Percentiles rank a stretch among this genome's conserved stretches.
Conservation (phyloP, 768 basidiomycete genomes). For the Candolleomyces aberdarensis region DNA sequence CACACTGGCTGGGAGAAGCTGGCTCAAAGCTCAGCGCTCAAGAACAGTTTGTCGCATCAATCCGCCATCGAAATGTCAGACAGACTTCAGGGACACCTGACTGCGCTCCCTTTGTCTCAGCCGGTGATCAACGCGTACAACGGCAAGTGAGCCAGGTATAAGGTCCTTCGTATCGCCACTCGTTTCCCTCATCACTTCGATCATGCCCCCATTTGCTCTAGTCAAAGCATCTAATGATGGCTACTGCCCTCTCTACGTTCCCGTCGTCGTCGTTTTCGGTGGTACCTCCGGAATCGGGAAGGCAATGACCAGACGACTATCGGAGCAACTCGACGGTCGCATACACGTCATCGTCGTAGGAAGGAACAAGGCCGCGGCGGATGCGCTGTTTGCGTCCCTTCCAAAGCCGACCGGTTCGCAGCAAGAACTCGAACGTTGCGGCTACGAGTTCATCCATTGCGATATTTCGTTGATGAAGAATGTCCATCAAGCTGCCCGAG, state of each 20-base stretch:
- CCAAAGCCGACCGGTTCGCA: slow-evolving; percentile 17
- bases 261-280: slow-evolving; percentile 24
- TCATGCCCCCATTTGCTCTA: slow-evolving; percentile 12
- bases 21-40: no score
- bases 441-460: slow-evolving; percentile 38
- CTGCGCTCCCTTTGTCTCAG: no score
- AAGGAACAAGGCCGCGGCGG: slow-evolving; percentile 35
- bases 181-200: not conserved
- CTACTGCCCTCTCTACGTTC: slow-evolving; percentile 20
- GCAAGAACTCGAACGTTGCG: slow-evolving; percentile 6
- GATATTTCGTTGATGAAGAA: slow-evolving; percentile 41
- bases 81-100: no score
- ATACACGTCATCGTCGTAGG: slow-evolving; percentile 42
- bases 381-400: slow-evolving; percentile 28
- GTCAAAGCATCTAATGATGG: slow-evolving; percentile 21
- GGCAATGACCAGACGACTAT: slow-evolving; percentile 32
- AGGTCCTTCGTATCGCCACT: no score
- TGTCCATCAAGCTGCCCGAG: slow-evolving; percentile 26
- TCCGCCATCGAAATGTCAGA: no score
- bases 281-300: slow-evolving; percentile 31
- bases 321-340: slow-evolving; percentile 35
- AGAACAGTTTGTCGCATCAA: no score
- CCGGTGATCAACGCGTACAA: no score
- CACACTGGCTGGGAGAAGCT: no score
- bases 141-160: no score